Base-by-base conservation (phyloP, 2,329 filamentous ascomycete species). In the Fusarium concolor region DNA sequence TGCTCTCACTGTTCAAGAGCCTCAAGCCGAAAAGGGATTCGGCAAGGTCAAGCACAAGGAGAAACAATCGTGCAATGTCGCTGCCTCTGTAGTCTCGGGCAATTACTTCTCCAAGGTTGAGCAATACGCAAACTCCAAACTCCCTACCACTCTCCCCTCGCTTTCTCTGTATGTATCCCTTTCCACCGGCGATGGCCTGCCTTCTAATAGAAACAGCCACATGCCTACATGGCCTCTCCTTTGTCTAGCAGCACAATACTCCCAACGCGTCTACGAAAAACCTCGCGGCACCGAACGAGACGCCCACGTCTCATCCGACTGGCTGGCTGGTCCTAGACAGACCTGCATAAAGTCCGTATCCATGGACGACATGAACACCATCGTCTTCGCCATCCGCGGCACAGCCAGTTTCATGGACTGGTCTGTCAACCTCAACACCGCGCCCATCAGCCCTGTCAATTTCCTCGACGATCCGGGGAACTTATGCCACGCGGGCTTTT, bases 291-390 rank as follows among this genome's bases (percentile, higher is more conserved):
- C 84, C 22, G 91, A 94, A 77, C 84, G 84, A 14, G 88, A 92
- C 70, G 85, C 89, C 3, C 91, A 92, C 69, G 85, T 96, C 35
- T 84, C 89, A 35, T 88, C 91, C 5, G 88, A 94, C 76, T 92
- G 89, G 85, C 84, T 85, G 20, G 84, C 86, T 5, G 92, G 92
- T n/a, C 91, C 92, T 2, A 95, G 94, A 76, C 91, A 93, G 24
- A 95, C 95, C 90, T 89, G 92, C 17, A 89, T 96, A 75, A 95
- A 94, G 75, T 93, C 90, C 0, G 85, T 94, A 1, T 88, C 92
- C 2, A 88, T 94, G 75, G 92, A 96, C 73, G 85, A 92, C 72
- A 89, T 90, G 81, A 88, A 92, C 75, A 90, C 90, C 18, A 90
- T 97, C 56, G 90, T 96, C 12, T 92, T 97, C 73, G 92, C 93